Evolutionary conservation across 768 basidiomycete genomes (phyloP).

Genomic region (Agaricus blazei): DNA sequence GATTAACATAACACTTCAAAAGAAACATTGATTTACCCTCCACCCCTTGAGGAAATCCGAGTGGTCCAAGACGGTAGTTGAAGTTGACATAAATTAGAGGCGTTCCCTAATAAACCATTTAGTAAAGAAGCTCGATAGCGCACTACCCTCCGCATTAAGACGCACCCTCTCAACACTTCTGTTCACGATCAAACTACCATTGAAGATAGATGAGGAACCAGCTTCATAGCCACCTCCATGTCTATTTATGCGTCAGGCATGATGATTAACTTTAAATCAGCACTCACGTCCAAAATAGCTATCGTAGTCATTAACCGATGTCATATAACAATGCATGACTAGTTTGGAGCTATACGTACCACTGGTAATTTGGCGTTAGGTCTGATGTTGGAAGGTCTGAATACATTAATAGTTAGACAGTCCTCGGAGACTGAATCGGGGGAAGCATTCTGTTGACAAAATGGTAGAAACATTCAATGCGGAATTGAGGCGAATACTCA

Average conservation of each 20-base stretch:
- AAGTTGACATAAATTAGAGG: constrained; percentile 39
- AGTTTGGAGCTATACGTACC: constrained; percentile 17
- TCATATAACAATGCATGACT: background rate
- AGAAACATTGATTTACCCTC: constrained; percentile 19
- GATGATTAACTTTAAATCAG: background rate
- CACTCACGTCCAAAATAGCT: constrained; percentile 37
- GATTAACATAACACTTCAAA: background rate
- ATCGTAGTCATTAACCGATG: background rate
- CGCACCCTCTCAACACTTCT: constrained; percentile 30
- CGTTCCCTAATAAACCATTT: constrained; percentile 22
- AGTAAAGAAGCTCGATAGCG: background rate
- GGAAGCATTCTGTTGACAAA: constrained; percentile 23
- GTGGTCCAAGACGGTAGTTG: constrained; percentile 39
- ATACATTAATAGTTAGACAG: constrained; percentile 56
- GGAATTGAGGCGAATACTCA: constrained; percentile 1
- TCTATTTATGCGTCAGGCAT: constrained; percentile 11
- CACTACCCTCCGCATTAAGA: background rate
- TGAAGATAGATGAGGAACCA: constrained; percentile 23
- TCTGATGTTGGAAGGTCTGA: constrained; percentile 36
- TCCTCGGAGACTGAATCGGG: constrained; percentile 44
- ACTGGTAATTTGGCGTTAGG: constrained; percentile 30
- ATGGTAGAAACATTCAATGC: background rate
- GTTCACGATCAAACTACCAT: constrained; percentile 29
- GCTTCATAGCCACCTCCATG: constrained; percentile 29
- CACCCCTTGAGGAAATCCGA: constrained; percentile 38